phyloP scores from a whole-genome alignment of 2,329 filamentous ascomycete species.

The Sporothrix euskadiensis region DNA sequence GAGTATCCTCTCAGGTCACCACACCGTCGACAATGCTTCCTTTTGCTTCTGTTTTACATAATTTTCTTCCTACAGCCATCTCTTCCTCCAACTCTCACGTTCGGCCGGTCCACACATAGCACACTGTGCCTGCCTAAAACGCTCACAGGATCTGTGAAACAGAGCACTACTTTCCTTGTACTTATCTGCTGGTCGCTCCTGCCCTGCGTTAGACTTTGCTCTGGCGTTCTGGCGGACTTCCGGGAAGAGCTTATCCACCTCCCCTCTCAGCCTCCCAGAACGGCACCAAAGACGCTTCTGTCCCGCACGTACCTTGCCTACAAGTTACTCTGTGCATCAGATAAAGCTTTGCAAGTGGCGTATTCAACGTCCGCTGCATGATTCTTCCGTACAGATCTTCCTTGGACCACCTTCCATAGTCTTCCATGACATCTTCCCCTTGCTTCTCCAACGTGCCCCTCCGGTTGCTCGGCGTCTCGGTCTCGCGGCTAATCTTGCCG shows the following conservation, averaged over 20 bases:
- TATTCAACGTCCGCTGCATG: not conserved
- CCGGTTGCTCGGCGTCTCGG: not conserved
- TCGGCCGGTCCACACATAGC: not conserved
- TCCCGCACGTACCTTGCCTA: not conserved
- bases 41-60: not conserved
- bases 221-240: not conserved
- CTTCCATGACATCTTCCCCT: not conserved
- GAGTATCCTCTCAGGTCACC: constrained; percentile 14
- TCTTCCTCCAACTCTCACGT: not conserved
- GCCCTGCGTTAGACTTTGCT: not conserved
- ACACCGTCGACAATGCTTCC: not conserved
- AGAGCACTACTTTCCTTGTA: not conserved
- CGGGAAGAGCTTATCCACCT: constrained; percentile 22
- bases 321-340: not conserved
- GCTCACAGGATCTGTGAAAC: not conserved
- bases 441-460: not conserved
- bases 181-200: not conserved
- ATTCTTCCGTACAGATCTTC: no score
- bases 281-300: not conserved
- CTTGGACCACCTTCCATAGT: no score
- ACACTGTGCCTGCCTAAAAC: not conserved
- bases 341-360: not conserved
- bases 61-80: not conserved
- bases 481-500: not conserved
- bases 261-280: not conserved